Percentiles rank a stretch among this genome's conserved stretches.
phyloP scores from a whole-genome alignment of 352 stramenopile species.

The Globisporangium spiculum region DNA sequence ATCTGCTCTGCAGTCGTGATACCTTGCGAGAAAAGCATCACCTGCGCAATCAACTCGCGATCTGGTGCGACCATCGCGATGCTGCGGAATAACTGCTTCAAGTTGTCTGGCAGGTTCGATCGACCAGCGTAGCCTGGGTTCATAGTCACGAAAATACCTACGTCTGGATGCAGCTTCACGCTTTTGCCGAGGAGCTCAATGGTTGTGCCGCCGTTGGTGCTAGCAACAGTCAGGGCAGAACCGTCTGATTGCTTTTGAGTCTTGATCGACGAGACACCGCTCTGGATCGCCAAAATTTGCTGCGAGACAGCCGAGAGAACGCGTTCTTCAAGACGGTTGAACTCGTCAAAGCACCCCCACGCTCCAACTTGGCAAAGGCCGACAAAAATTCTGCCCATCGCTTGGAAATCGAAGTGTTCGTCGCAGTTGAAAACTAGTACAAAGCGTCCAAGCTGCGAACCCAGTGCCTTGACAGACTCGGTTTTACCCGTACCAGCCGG shows the following conservation, averaged over 20 bases:
- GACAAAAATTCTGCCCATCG: constrained; percentile 99
- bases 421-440: constrained; percentile 99
- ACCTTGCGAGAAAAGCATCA: constrained; percentile 99
- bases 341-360: constrained; percentile 99
- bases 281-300: constrained; percentile 99
- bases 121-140: constrained; percentile 99
- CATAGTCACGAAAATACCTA: constrained; percentile 99
- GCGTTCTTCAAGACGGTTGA: constrained; percentile 99
- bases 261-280: constrained; percentile 91
- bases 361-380: constrained; percentile 99
- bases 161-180: constrained; percentile 95
- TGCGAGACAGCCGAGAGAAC: constrained; percentile 99
- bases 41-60: constrained; percentile 98
- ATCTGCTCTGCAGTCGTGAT: constrained; percentile 98
- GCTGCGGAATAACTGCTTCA: constrained; percentile 99
- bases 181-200: constrained; percentile 97
- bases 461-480: constrained; percentile 99
- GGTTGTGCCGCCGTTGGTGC: constrained; percentile 25
- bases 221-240: constrained; percentile 19
- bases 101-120: constrained; percentile 96
- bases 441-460: constrained; percentile 97
- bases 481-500: constrained; percentile 99
- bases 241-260: constrained; percentile 39
- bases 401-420: constrained; percentile 99
- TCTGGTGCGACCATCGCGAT: constrained; percentile 99